Base-by-base conservation (phyloP, 148 eudicot genomes). In the Chenopodium album region DNA sequence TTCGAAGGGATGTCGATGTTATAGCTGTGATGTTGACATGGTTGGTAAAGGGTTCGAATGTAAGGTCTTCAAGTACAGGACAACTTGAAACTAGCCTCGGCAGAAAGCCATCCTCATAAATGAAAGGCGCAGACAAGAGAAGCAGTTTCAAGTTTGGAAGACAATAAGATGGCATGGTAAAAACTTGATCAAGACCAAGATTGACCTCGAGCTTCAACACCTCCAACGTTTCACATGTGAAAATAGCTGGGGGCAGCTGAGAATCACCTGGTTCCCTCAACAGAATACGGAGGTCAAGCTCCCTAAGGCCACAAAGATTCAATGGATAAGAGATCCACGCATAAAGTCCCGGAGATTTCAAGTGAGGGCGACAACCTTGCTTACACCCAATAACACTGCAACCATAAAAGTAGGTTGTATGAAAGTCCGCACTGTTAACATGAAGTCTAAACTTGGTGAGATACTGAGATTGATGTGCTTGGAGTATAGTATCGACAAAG, bases 21-120 rank as follows among this genome's bases (percentile, higher is more conserved):
- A 34, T 34, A 34, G 37, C 37, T 34, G 37, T 34, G 37, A 34
- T 34, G 37, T 34, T 34, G 37, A 34, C 37, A 34, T 64, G 23
- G 16, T 17, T 29, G 68, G 48, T 41, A 14, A 50, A 85, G 6
- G 2, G 52, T 52, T 37, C 0, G 2, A 81, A 28, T 2, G 54
- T 26, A 56, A 85, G 67, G 32, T 81, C 79, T 73, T 81, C 81
- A 44, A 85, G 84, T 14, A 77, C 65, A 81, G 84, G 84, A 67
- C 81, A 81, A 8, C 81, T 69, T 14, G 69, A 65, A 12, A 83
- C 52, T 63, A 83, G 74, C 81, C 73, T 83, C 34, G 31, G 22
- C 62, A 83, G 32, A 32, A 77, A 52, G 26, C 26, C 77, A 67
- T 60, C 79, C 59, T 74, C 66, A 31, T 12, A 22, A 66, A 74